Percentiles rank a stretch among this genome's conserved stretches.
Conservation (phyloP, 2,329 filamentous ascomycete species). For the Arthrinium phaeospermum region DNA sequence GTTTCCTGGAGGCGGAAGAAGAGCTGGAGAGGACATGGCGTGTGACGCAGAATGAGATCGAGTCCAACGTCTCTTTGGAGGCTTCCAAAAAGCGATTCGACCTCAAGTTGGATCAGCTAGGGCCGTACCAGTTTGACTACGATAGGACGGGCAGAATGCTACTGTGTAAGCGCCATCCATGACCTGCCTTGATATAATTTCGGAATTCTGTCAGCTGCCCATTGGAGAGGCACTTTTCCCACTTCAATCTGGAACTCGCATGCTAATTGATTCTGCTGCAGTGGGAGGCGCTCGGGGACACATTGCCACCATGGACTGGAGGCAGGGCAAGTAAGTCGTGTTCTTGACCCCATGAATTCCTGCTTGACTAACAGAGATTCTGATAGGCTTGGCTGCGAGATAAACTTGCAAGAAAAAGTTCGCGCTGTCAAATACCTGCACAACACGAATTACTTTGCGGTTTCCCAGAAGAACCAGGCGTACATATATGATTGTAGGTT, state of each 20-base stretch:
- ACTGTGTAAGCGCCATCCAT: conserved; percentile 48
- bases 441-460: conserved; percentile 92
- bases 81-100: conserved; percentile 94
- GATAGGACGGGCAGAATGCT: conserved; percentile 87
- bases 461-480: conserved; percentile 94
- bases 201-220: neutral
- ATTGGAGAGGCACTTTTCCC: neutral
- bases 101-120: conserved; percentile 79
- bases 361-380: neutral
- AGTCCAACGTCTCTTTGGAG: conserved; percentile 74
- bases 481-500: conserved; percentile 83
- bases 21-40: conserved; percentile 93
- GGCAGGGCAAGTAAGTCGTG: conserved; percentile 21
- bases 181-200: neutral
- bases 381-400: conserved; percentile 87
- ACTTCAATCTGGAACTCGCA: neutral
- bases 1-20: conserved; percentile 86
- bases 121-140: conserved; percentile 89
- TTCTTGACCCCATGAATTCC: neutral
- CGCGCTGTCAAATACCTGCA: conserved; percentile 88
- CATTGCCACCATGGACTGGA: conserved; percentile 84
- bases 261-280: neutral
- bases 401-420: conserved; percentile 90
- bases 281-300: conserved; percentile 90
- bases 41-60: conserved; percentile 87